Evolutionary conservation across 1,284 basidiomycete genomes (phyloP), one percentile per base, ranked within the genome.

Genomic region (Gomphus sp.): DNA sequence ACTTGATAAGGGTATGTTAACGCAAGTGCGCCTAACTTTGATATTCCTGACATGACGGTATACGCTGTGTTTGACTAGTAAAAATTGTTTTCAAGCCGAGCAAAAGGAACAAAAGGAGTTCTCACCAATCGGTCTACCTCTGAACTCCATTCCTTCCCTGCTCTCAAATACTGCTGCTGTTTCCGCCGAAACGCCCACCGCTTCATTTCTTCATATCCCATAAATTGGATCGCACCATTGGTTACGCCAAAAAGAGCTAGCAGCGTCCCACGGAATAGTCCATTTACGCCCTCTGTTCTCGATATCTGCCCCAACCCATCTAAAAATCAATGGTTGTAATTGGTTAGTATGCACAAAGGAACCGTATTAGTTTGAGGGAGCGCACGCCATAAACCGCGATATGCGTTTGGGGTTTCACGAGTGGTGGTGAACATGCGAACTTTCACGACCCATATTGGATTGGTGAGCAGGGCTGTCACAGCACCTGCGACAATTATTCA

Each of bases 391-490:
- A 95, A 75, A 4, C 87, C 83, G n/a, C 81, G 79, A 71, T 96
- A 95, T 1, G 90, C 82, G 6, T 71, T 73, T 36, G 87, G 80
- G 60, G 85, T 81, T 59, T 81, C 78, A 28, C 80, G 71, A 5
- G 74, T 76, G 0, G 92, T 91, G 1, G 94, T 94, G 68, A 98
- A 99, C 85, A 99, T 96, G 61, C 96, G 84, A 7, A 98, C 96
- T 75, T 98, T 93, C 62, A 99, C 90, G 11, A 99, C 92, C 96
- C 96, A 99, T 66, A 99, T 86, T 0, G 97, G 97, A 72, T 99
- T 99, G 8, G 97, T 99, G 71, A 98, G 81, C 62, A 98, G 78
- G 0, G 96, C 94, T 2, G 95, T 98, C 36, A 88, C 85, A 7
- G 94, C 91, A 72, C 93, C 93, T 95, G 69, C 18, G 11, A 34